These are phyloP conservation scores for Ophiocordyceps unilateralis DNA, from an alignment of 2,329 filamentous ascomycete genomes.

Conservation along the genomic window DNA sequence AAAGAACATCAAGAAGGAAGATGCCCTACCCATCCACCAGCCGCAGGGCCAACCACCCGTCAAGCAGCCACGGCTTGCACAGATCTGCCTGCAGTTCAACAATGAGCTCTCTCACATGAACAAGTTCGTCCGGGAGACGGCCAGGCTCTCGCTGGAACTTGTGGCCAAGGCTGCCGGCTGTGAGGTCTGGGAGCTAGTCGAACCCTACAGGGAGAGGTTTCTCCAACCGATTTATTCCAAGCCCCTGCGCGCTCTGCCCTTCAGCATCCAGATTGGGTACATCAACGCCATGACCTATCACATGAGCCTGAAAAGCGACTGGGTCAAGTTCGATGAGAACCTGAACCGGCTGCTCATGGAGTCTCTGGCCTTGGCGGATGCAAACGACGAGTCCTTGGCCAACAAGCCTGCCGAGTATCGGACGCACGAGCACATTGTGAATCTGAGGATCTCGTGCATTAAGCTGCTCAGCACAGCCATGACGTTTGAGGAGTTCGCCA, in stretches of 20 bases:
- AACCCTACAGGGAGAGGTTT: constrained; percentile 77
- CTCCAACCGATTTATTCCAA: constrained; percentile 92
- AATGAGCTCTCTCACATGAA: constrained; percentile 91
- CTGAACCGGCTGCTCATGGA: constrained; percentile 84
- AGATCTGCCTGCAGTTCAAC: constrained; percentile 71
- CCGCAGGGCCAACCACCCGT: constrained; percentile 25
- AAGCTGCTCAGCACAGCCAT: constrained; percentile 86
- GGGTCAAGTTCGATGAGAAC: constrained; percentile 82
- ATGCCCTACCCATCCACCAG: constrained; percentile 26
- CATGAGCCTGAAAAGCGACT: constrained; percentile 72
- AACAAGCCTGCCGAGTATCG: constrained; percentile 88
- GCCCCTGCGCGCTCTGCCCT: constrained; percentile 79
- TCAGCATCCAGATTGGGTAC: constrained; percentile 90
- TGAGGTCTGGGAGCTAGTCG: constrained; percentile 74
- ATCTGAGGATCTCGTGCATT: constrained; percentile 81
- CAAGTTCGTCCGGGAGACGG: constrained; percentile 77
- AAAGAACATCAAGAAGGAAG: constrained; percentile 63
- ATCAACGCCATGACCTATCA: constrained; percentile 97
- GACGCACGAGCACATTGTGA: constrained; percentile 89
- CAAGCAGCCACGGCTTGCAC: constrained; percentile 45
- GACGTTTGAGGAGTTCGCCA: constrained; percentile 79
- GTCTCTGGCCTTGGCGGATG: constrained; percentile 82
- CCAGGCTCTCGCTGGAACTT: constrained; percentile 62
- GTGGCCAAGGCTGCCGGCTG: constrained; percentile 63
- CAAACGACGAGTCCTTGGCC: constrained; percentile 79